Evolutionary conservation across 805 yeast species (phyloP).

Genomic region (Teunomyces barrocoloradensis): DNA sequence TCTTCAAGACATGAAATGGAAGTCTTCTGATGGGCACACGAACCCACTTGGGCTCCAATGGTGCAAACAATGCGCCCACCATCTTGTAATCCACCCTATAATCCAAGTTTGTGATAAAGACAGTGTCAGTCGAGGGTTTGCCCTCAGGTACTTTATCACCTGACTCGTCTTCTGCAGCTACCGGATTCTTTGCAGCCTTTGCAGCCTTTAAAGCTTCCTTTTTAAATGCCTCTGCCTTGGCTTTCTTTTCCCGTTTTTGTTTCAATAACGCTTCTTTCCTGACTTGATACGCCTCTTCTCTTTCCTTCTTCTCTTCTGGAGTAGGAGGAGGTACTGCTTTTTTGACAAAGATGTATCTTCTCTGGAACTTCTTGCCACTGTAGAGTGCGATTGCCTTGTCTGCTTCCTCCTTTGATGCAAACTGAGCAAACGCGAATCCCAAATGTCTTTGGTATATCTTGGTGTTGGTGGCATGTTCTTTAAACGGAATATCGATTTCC

Average conservation of each 20-base stretch:
- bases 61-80: conserved; percentile 45
- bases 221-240: conserved; percentile 16
- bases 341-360: conserved; percentile 49
- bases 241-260: conserved; percentile 15
- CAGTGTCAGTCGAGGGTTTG: conserved; percentile 53
- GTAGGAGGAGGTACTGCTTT: conserved; percentile 53
- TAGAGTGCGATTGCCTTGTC: conserved; percentile 42
- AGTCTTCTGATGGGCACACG: conserved; percentile 55
- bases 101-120: conserved; percentile 61
- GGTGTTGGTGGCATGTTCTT: conserved; percentile 33
- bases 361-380: conserved; percentile 44
- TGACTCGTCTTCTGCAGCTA: conserved; percentile 2
- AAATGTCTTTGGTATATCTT: conserved; percentile 42
- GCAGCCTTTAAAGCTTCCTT: conserved; percentile 12
- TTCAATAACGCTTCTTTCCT: conserved; percentile 16
- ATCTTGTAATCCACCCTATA: conserved; percentile 46
- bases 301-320: conserved; percentile 41
- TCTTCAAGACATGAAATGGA: conserved; percentile 42
- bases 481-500: conserved; percentile 51
- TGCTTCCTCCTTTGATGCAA: conserved; percentile 42
- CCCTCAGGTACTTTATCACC: conserved; percentile 41
- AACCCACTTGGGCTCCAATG: conserved; percentile 54
- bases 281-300: conserved; percentile 32
- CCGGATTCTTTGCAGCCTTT: conserved; percentile 5
- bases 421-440: conserved; percentile 63